Conservation (phyloP, 1,284 basidiomycete genomes). For the Lentinula novae-zelandiae region DNA sequence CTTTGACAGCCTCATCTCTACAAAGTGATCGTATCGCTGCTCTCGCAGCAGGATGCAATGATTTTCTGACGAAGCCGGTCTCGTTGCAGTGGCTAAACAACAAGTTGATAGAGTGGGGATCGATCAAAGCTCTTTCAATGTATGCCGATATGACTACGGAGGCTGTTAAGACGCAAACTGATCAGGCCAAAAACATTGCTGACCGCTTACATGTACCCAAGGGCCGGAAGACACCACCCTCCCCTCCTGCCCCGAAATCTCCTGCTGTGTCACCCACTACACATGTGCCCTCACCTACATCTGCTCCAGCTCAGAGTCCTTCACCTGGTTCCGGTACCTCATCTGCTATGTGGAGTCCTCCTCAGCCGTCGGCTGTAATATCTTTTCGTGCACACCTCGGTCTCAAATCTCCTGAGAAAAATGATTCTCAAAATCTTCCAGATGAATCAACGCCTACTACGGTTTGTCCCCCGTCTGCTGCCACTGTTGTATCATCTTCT, state of each 20-base stretch:
- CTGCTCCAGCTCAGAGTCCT: background rate
- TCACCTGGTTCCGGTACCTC: conserved; percentile 17
- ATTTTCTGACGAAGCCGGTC: conserved; percentile 98
- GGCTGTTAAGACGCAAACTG: conserved; percentile 54
- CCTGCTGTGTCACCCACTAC: background rate
- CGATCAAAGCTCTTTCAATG: conserved; percentile 84
- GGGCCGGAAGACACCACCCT: conserved; percentile 32
- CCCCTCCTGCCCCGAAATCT: conserved; percentile 5
- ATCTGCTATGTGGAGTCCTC: conserved; percentile 20
- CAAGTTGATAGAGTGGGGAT: conserved; percentile 99
- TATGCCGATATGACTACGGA: conserved; percentile 78
- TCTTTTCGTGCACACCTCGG: conserved; percentile 20
- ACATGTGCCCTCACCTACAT: background rate
- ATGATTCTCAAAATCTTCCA: background rate
- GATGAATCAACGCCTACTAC: conserved; percentile 12
- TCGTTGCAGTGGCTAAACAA: conserved; percentile 94
- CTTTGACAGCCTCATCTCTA: conserved; percentile 91
- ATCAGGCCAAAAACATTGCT: conserved; percentile 63
- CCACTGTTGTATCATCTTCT: background rate
- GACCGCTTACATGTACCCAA: conserved; percentile 66
- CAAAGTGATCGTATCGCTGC: conserved; percentile 94
- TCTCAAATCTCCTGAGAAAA: conserved; percentile 10
- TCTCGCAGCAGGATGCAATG: conserved; percentile 96
- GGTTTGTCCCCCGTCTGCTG: background rate
- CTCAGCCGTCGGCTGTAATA: conserved; percentile 18